Percentiles rank a stretch among this genome's conserved stretches.
Evolutionary conservation across 2,329 filamentous ascomycete species (phyloP).

Genomic region (Microcera coccophila): DNA sequence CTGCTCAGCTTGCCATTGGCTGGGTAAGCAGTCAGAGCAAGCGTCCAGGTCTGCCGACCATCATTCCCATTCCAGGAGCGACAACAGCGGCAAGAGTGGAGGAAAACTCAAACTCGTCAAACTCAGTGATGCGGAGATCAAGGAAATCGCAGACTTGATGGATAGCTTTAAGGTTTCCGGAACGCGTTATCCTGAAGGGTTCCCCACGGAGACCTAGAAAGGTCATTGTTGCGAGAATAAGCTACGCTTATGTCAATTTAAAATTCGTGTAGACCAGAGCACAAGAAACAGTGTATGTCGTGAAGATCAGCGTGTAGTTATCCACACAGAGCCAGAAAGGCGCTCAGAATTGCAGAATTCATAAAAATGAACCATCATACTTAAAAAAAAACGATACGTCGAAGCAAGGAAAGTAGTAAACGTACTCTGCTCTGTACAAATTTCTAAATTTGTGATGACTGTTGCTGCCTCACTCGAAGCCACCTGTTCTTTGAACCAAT

Average conservation of each 20-base stretch:
- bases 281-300: conserved; percentile 2
- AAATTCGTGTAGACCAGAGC: conserved; percentile 1
- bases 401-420: too few species aligned
- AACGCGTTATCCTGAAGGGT: conserved; percentile 42
- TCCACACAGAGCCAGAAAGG: conserved; percentile 29
- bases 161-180: conserved; percentile 47
- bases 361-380: conserved; percentile 40
- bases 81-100: conserved; percentile 52
- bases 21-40: conserved; percentile 55
- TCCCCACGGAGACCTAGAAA: conserved; percentile 38
- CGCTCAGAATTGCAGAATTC: conserved; percentile 51
- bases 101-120: conserved; percentile 56
- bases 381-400: too few species aligned
- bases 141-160: conserved; percentile 46
- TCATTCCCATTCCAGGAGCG: conserved; percentile 66
- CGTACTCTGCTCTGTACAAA: too few species aligned
- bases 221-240: background rate
- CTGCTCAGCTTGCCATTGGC: conserved; percentile 62
- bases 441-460: too few species aligned
- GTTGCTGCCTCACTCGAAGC: too few species aligned
- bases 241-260: too few species aligned
- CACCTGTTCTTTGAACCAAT: too few species aligned
- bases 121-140: conserved; percentile 49
- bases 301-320: conserved; percentile 25
- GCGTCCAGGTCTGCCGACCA: conserved; percentile 49